Conservation (phyloP, 768 basidiomycete genomes). For the Suillus alpinus region DNA sequence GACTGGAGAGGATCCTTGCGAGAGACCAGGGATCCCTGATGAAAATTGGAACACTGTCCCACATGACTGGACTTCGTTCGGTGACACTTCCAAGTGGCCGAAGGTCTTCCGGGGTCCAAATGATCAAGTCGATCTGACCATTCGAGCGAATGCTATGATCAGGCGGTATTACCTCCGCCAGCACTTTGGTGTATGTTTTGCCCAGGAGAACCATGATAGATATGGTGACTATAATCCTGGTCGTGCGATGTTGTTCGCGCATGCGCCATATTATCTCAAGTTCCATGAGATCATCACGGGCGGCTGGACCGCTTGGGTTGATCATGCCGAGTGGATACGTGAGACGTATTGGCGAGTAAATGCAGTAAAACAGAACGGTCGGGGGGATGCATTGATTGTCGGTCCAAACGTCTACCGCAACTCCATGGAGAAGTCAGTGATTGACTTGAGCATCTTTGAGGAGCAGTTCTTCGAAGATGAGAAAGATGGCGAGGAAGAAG, state of each 20-base stretch:
- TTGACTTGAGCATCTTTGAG: neutral
- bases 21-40: neutral
- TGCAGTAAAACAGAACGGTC: neutral
- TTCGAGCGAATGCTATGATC: neutral
- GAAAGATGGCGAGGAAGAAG: neutral
- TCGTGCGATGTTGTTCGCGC: neutral
- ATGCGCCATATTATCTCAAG: conserved; percentile 1
- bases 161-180: neutral
- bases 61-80: conserved; percentile 2
- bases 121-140: neutral
- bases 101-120: neutral
- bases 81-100: neutral
- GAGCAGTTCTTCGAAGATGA: neutral
- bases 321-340: conserved; percentile 1
- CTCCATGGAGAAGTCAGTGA: neutral
- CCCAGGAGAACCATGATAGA: neutral
- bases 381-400: neutral
- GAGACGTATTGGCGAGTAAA: neutral
- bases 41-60: neutral
- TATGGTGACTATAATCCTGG: neutral
- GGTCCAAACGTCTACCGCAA: neutral
- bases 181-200: neutral
- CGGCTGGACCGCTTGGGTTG: neutral
- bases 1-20: neutral
- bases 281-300: neutral